These are phyloP conservation scores for Filosporella fistucella DNA, from an alignment of 495 filamentous ascomycete species.

Conservation along the genomic window DNA sequence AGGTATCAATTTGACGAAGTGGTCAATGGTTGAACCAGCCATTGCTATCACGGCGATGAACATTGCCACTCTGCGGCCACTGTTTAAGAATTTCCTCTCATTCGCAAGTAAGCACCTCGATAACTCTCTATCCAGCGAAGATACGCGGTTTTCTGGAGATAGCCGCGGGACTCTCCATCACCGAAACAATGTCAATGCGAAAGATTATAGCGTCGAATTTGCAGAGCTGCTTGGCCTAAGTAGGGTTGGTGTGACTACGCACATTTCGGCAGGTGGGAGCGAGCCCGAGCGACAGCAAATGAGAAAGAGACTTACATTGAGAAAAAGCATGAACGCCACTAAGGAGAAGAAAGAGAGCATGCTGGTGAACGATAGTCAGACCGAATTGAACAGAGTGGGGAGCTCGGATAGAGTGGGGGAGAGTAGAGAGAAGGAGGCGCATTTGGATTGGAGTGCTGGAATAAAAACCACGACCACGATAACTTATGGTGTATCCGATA, in stretches of 20 bases:
- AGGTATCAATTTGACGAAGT: constrained; percentile 27
- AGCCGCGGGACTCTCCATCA: not conserved
- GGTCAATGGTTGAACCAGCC: constrained; percentile 28
- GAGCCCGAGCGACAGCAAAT: constrained; percentile 5
- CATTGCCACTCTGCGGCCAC: constrained; percentile 28
- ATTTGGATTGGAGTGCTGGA: constrained; percentile 8
- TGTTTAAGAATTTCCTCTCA: constrained; percentile 20
- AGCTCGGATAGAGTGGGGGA: not conserved
- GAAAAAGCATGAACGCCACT: not conserved
- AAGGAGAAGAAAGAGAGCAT: not conserved
- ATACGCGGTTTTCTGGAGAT: not conserved
- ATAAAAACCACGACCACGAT: constrained; percentile 14
- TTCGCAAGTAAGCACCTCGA: constrained; percentile 13
- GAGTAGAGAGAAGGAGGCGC: not conserved
- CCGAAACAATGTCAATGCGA: constrained; percentile 6
- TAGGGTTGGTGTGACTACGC: constrained; percentile 12
- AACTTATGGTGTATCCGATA: not conserved
- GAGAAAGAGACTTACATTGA: constrained; percentile 3
- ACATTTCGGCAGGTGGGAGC: constrained; percentile 6
- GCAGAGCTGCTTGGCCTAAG: constrained; percentile 11
- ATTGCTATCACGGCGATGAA: constrained; percentile 29
- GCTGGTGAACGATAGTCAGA: constrained; percentile 12
- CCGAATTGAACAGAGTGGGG: constrained; percentile 5
- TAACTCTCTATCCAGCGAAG: not conserved
- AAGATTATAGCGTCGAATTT: constrained; percentile 14